Percentiles rank a stretch among this genome's conserved stretches.
Evolutionary conservation across 2,329 filamentous ascomycete genomes (phyloP).

Genomic region (Lasiodiplodia sp.): DNA sequence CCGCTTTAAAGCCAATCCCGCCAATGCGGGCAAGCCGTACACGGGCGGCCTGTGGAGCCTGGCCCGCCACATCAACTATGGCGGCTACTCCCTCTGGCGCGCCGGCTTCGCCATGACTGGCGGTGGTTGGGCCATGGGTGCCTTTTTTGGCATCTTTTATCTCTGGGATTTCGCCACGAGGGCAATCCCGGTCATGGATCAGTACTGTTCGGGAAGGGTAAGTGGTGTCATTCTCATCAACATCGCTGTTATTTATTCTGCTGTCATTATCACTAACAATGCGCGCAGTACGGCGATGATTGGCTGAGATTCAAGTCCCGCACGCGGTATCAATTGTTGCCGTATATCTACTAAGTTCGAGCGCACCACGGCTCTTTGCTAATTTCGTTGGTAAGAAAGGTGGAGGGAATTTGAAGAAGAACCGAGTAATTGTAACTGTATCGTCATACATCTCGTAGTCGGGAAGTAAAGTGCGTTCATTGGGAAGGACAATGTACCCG

Average conservation of each 20-base stretch:
- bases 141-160: conserved; percentile 50
- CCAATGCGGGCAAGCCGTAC: conserved; percentile 61
- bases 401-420: background rate
- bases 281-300: conserved; percentile 45
- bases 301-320: conserved; percentile 51
- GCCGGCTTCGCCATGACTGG: conserved; percentile 56
- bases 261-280: background rate
- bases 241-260: conserved; percentile 28
- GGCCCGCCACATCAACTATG: conserved; percentile 63
- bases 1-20: conserved; percentile 58
- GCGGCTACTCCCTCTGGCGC: conserved; percentile 61
- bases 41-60: conserved; percentile 58
- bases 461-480: background rate
- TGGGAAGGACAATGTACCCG: background rate
- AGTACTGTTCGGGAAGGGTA: conserved; percentile 53
- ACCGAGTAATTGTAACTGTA: background rate
- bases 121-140: conserved; percentile 57
- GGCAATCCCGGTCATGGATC: conserved; percentile 57
- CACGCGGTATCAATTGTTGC: conserved; percentile 47
- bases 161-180: conserved; percentile 55
- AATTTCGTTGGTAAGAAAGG: background rate
- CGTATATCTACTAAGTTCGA: conserved; percentile 39
- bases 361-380: background rate
- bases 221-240: background rate
- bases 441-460: background rate